Base-by-base conservation (phyloP, 371 early-diverging fungal genomes). In the Mucor saturninus region DNA sequence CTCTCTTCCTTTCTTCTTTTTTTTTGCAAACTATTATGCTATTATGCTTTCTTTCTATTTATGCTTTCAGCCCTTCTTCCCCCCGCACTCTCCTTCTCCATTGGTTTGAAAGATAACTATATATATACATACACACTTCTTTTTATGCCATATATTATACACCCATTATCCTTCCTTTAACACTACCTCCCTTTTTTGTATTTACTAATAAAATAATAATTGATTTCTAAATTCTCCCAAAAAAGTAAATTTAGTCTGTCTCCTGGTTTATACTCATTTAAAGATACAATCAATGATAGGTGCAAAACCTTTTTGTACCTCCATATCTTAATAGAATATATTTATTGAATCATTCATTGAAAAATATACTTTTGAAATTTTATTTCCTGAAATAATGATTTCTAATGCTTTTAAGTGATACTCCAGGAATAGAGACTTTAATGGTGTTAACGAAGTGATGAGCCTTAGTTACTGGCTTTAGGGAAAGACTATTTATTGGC, bases 181-280 rank as follows among this genome's bases (percentile, higher is more conserved):
- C 43, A 43, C n/a, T n/a, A 43, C 43, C 15, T 43, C 15, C 43
- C 43, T 43, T 46, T 46, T 46, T 46, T 46, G 46, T 46, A 46
- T 46, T 46, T 46, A 46, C 7, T 46, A 45, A 45, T 45, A 46
- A 46, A 21, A 46, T 46, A 46, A 35, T 46, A 46, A 46, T 46
- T 21, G 46, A 46, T 46, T 43, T 15, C 39, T 38, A 21, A 21
- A 21, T 21, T 43, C n/a, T 43, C 43, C 15, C n/a, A 42, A 42
- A 6, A 42, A 42, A 42, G n/a, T 14, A 6, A 42, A 42, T 14
- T 21, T 21, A 21, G 21, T 21, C 21, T 21, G 21, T 21, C 21
- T 21, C 21, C 21, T 21, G 21, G 21, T 21, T 21, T 21, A 21
- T 21, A 21, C 21, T 21, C 21, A 21, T 21, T 21, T 21, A 21